Evolutionary conservation across 2,329 filamentous ascomycete species (phyloP).

Genomic region (Corniculantispora saksenae): DNA sequence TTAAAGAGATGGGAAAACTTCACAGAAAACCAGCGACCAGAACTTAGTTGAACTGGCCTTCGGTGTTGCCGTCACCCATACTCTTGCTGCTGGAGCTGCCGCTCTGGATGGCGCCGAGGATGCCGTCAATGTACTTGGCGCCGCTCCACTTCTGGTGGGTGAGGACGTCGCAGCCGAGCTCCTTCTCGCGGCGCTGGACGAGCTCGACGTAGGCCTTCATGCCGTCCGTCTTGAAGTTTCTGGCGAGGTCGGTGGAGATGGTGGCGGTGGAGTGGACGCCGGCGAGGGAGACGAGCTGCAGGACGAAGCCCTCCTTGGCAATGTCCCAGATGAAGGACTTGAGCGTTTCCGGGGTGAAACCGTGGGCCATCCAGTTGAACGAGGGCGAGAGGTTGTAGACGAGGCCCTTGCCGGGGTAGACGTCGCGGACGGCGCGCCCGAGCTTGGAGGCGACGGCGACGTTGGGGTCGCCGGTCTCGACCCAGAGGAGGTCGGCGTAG

Average conservation of each 20-base stretch:
- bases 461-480: constrained; percentile 89
- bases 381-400: constrained; percentile 96
- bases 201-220: constrained; percentile 98
- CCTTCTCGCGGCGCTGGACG: constrained; percentile 87
- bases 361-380: constrained; percentile 98
- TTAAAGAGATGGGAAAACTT: neutral
- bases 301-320: constrained; percentile 78
- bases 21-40: too few species aligned
- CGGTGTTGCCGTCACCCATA: constrained; percentile 94
- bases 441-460: constrained; percentile 76
- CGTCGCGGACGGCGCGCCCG: constrained; percentile 70
- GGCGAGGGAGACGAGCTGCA: constrained; percentile 68
- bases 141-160: constrained; percentile 89
- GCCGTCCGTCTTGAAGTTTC: constrained; percentile 82
- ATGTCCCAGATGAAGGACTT: constrained; percentile 97
- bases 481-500: constrained; percentile 93
- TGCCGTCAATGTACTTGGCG: constrained; percentile 77
- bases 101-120: constrained; percentile 86
- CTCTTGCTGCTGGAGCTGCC: constrained; percentile 86
- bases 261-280: constrained; percentile 67
- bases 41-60: constrained; percentile 60
- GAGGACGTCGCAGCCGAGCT: constrained; percentile 85
- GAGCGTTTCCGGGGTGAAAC: constrained; percentile 79
- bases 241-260: constrained; percentile 72
- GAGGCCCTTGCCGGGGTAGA: constrained; percentile 77